Evolutionary conservation across 805 yeast species (phyloP), one percentile per base, ranked within the genome.

Genomic region (Metschnikowia kofuensis): DNA sequence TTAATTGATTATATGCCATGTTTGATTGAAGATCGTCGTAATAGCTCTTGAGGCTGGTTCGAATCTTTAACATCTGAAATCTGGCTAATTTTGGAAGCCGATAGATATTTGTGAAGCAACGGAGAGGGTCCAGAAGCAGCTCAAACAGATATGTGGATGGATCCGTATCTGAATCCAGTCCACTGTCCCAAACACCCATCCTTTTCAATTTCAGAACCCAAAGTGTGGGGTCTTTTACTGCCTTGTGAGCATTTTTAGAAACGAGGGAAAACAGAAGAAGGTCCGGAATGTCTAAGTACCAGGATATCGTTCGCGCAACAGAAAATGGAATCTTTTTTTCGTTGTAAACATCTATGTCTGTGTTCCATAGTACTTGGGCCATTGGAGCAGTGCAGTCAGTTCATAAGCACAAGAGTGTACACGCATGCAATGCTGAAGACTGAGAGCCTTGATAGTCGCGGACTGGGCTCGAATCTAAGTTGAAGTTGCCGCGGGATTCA

Each of bases 361-460:
- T 55, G 57, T 73, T 73, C 78, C 78, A 73, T 49, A 73, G 62
- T 46, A 73, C 76, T 51, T 69, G 74, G 13, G 78, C 70, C 78
- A 73, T 72, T 34, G 34, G 35, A 21, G 29, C 6, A 14, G 12
- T 14, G 21, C 12, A 11, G 21, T 14, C 16, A 12, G 26, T n/a
- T 35, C 11, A 35, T 10, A 14, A 35, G 16, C 11, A 35, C 12
- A 14, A 12, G 38, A 7, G 38, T 14, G 26, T 35, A 8, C 38
- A 16, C 15, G 38, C 12, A 16, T 30, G 10, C 13, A 9, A 30
- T 30, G 13, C 32, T 30, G 13, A 35, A 35, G n/a, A 35, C 8
- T 35, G 16, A 14, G 37, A 21, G 21, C 21, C 4, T 21, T 2
- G 21, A 4, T 21, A 3, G 21, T 21, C 21, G 21, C 21, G 21